phyloP scores from a whole-genome alignment of 2,329 filamentous ascomycete species.

The Ophiostoma ulmi region DNA sequence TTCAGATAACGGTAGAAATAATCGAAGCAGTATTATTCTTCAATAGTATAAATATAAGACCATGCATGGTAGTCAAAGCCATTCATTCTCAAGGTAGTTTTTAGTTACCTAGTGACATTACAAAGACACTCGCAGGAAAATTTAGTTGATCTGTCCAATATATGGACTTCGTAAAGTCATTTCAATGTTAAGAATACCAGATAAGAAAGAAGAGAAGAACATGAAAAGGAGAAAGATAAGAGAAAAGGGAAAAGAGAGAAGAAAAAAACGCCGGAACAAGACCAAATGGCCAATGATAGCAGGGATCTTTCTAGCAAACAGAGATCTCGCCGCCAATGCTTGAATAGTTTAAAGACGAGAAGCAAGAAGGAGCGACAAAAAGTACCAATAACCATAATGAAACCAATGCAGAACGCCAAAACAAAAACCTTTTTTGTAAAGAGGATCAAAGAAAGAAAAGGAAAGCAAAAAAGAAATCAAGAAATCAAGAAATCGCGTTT shows the following conservation, averaged over 20 bases:
- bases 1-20: too few relatives aligned
- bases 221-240: neutral
- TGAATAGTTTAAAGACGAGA: neutral
- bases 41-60: too few relatives aligned
- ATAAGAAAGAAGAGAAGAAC: neutral
- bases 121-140: too few relatives aligned
- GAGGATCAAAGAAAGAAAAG: neutral
- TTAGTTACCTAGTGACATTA: too few relatives aligned
- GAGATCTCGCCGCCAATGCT: neutral
- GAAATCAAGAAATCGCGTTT: neutral
- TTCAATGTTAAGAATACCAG: neutral
- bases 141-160: neutral
- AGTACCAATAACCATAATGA: neutral
- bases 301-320: neutral
- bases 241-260: neutral
- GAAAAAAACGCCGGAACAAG: neutral
- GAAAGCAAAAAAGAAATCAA: neutral
- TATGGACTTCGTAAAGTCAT: neutral
- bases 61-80: too few relatives aligned
- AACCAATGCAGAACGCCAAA: conserved; percentile 7
- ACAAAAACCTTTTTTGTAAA: conserved; percentile 1
- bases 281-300: neutral
- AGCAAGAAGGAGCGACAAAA: neutral
- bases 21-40: too few relatives aligned
- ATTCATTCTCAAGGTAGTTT: too few relatives aligned